Evolutionary conservation across 75 land plant genomes (phyloP).

Genomic region (Picea glauca): DNA sequence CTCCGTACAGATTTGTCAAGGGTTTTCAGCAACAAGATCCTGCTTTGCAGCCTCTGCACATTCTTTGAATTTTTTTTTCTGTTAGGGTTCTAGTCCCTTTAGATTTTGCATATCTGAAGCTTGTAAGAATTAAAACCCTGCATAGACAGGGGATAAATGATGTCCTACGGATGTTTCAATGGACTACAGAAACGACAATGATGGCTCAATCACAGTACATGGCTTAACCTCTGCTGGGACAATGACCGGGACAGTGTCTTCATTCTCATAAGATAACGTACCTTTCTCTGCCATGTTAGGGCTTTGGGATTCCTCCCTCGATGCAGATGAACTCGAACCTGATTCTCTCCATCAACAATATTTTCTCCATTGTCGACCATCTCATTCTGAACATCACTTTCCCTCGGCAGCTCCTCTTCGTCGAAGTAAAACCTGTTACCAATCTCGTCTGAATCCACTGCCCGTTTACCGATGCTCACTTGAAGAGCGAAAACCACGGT

Average conservation of each 20-base stretch:
- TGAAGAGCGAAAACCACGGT: slow-evolving; percentile 40
- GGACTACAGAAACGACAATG: too few species aligned
- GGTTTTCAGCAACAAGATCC: too few species aligned
- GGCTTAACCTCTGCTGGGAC: not conserved
- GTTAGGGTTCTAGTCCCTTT: too few species aligned
- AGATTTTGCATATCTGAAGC: too few species aligned
- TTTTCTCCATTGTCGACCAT: not conserved
- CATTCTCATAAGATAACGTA: slow-evolving; percentile 35
- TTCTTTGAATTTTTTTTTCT: too few species aligned
- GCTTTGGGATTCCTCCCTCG: slow-evolving; percentile 12
- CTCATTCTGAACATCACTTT: not conserved
- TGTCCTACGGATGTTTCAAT: too few species aligned
- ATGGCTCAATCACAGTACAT: not conserved
- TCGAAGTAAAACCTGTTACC: not conserved
- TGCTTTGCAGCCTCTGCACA: too few species aligned
- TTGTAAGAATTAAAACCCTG: too few species aligned
- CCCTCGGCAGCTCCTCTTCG: slow-evolving; percentile 10
- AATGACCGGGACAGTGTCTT: slow-evolving; percentile 34
- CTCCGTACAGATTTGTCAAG: too few species aligned
- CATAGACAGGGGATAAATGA: too few species aligned
- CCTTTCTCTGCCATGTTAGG: slow-evolving; percentile 36
- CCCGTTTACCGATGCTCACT: slow-evolving; percentile 5
- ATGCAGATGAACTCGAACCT: not conserved
- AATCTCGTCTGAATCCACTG: not conserved
- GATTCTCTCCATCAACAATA: slow-evolving; percentile 10